phyloP scores from a whole-genome alignment of 257 asterid genomes.

The Solanum pennellii region DNA sequence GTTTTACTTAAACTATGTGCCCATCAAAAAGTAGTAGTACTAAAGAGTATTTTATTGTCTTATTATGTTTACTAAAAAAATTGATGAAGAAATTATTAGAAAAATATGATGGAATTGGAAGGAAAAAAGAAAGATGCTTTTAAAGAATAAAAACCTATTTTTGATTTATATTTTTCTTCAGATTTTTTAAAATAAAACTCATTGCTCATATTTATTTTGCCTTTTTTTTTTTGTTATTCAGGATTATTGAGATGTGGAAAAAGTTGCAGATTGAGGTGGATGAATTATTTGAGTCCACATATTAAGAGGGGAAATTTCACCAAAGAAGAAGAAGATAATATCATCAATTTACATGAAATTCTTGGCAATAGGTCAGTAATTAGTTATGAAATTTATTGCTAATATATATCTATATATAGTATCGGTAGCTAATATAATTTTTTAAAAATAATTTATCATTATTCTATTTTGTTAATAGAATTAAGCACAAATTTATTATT shows the following conservation, averaged over 20 bases:
- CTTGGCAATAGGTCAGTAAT: neutral
- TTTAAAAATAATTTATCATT: too few relatives aligned
- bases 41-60: neutral
- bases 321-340: neutral
- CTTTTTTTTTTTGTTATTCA: neutral
- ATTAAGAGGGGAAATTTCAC: neutral
- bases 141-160: neutral
- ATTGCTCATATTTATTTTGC: neutral
- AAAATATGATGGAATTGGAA: neutral
- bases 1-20: neutral
- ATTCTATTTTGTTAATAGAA: neutral
- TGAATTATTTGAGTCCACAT: neutral
- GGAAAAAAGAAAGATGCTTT: neutral
- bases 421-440: neutral
- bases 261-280: neutral
- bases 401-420: too few relatives aligned
- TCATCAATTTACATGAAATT: neutral
- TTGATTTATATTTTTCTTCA: neutral
- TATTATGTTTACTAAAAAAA: neutral
- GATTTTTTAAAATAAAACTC: neutral
- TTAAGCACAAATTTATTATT: too few relatives aligned
- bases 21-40: neutral
- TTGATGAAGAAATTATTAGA: neutral
- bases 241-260: neutral
- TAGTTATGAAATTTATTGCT: neutral